Conservation (phyloP, 192 early-diverging fungal species). For the Mortierella antarctica region DNA sequence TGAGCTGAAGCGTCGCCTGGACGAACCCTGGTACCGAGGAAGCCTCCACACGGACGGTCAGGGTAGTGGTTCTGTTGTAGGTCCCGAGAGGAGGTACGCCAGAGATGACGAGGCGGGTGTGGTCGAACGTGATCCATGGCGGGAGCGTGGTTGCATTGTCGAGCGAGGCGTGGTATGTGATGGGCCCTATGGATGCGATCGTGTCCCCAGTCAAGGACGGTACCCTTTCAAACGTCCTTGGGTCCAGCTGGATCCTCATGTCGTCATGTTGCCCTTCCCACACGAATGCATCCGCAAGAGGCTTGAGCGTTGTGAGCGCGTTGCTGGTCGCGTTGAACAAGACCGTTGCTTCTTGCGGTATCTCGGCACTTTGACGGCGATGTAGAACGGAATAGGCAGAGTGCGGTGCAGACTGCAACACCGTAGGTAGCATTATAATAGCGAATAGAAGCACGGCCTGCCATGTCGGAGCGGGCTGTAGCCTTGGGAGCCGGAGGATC, state of each 20-base stretch:
- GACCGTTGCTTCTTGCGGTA: too few species aligned
- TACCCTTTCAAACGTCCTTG: not conserved
- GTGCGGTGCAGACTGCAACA: too few species aligned
- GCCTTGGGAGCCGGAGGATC: too few species aligned
- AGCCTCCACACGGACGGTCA: slow-evolving; percentile 4
- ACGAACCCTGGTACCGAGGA: slow-evolving; percentile 12
- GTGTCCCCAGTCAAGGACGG: not conserved
- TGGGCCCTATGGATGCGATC: not conserved
- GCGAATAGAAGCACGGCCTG: too few species aligned
- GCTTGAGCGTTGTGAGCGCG: not conserved
- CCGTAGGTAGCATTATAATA: too few species aligned
- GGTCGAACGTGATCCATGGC: slow-evolving; percentile 10
- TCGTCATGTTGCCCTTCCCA: slow-evolving; percentile 5
- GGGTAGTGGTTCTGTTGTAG: slow-evolving; percentile 5
- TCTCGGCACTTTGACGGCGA: too few species aligned
- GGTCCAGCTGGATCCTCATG: slow-evolving; percentile 6
- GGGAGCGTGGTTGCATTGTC: slow-evolving; percentile 11
- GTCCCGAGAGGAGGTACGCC: slow-evolving; percentile 7
- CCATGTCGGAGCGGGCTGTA: too few species aligned
- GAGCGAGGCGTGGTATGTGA: not conserved
- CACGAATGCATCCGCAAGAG: not conserved
- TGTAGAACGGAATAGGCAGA: too few species aligned
- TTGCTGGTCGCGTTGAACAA: too few species aligned
- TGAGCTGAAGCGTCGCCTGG: slow-evolving; percentile 15
- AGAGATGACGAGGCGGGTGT: not conserved